Percentiles rank a stretch among this genome's conserved stretches.
Conservation (phyloP, 163 green algal species). For the Volvox carteri region DNA sequence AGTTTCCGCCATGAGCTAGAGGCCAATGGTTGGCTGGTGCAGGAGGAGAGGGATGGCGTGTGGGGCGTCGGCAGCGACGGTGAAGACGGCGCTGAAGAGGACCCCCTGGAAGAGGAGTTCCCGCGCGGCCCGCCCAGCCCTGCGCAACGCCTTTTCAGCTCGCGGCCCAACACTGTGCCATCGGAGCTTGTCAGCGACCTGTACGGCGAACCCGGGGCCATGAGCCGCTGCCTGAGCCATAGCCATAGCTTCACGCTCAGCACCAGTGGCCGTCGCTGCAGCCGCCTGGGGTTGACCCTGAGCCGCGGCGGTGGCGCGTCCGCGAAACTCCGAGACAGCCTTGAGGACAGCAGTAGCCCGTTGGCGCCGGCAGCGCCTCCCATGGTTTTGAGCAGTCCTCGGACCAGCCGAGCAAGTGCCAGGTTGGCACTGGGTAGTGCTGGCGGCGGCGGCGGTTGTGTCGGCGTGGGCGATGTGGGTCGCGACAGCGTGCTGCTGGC, state of each 20-base stretch:
- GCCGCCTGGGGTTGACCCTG: background rate
- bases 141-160: constrained; percentile 37
- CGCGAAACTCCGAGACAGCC: background rate
- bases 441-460: too few relatives aligned
- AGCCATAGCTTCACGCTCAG: constrained; percentile 29
- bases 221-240: background rate
- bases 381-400: background rate
- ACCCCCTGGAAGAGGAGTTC: constrained; percentile 26
- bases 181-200: constrained; percentile 12
- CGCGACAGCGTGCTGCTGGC: constrained; percentile 41
- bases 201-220: background rate
- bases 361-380: background rate
- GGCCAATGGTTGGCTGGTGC: background rate
- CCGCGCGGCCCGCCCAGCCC: constrained; percentile 37
- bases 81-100: background rate
- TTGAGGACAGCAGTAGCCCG: background rate
- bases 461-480: background rate
- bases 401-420: background rate
- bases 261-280: background rate
- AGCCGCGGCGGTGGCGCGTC: background rate
- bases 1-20: background rate
- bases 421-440: background rate
- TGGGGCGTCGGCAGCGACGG: background rate
- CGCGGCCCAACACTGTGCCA: constrained; percentile 33
- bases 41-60: background rate